A percentile compares a stretch with the other conserved stretches of the same genome.
phyloP scores from a whole-genome alignment of 2,329 filamentous ascomycete genomes.

The Cercospora zeina region DNA sequence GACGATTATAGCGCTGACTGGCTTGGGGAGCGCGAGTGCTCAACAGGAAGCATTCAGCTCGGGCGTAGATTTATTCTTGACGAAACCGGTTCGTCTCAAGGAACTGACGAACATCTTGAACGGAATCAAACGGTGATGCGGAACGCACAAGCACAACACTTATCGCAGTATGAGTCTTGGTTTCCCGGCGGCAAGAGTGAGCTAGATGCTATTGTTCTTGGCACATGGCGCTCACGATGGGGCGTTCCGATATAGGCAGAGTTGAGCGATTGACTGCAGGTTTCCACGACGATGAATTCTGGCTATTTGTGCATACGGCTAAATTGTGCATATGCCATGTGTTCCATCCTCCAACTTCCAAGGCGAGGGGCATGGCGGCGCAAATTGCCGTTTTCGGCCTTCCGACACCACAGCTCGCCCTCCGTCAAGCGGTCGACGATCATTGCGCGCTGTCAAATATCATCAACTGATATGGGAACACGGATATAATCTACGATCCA shows the following conservation, averaged over 20 bases:
- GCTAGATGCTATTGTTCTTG: neutral
- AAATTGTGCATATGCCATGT: neutral
- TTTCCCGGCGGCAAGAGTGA: neutral
- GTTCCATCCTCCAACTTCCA: neutral
- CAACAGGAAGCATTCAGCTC: constrained; percentile 38
- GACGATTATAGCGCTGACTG: constrained; percentile 39
- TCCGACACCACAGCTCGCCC: neutral
- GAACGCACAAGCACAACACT: neutral
- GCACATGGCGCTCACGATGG: neutral
- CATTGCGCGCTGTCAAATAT: neutral
- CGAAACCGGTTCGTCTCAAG: constrained; percentile 36
- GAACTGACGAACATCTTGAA: constrained; percentile 31
- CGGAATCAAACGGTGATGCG: constrained; percentile 17
- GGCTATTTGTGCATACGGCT: constrained; percentile 1
- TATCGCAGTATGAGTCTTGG: neutral
- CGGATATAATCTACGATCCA: neutral
- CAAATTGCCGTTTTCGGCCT: neutral
- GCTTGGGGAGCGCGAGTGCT: constrained; percentile 35
- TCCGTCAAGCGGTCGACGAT: neutral
- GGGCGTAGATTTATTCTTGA: constrained; percentile 40
- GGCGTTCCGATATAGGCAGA: neutral
- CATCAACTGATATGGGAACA: neutral
- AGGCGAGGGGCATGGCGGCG: neutral
- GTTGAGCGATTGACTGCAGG: neutral
- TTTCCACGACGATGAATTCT: neutral